Base-by-base conservation (phyloP, 495 filamentous ascomycete species). In the Penicillium malachiteum region DNA sequence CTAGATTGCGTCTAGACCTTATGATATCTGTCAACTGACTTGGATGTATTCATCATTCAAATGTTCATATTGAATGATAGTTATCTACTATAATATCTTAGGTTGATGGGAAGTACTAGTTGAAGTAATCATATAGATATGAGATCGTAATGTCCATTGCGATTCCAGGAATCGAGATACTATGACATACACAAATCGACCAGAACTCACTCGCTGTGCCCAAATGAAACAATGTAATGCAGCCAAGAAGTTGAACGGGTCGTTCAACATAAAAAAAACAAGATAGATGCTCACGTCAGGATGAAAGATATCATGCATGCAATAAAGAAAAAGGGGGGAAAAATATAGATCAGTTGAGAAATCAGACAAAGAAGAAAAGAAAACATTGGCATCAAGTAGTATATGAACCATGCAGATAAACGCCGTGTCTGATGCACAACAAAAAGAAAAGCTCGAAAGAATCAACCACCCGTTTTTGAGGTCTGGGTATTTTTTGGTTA, bases 151-250 rank as follows among this genome's bases (percentile, higher is more conserved):
- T 67, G 56, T 65, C 54, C 56, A 65, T 65, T 62, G 59, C 54
- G 43, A 54, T 52, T 62, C 57, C 56, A 17, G 47, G 55, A 56
- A 50, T 39, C 44, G 38, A 49, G 42, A 63, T 56, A 58, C 58
- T 62, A 63, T 55, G 62, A 63, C 65, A 67, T 67, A 65, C 56
- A 65, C 41, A 31, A 46, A 65, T 58, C 59, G 46, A 55, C 60
- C 63, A 66, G 53, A 66, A 68, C 63, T 66, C 64, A 70, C 62
- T 66, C 71, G 71, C 71, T 75, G 67, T 69, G 64, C 67, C 62
- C 58, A 62, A 54, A 52, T 57, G 41, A 62, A 67, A 64, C 35
- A 65, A 64, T 69, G 62, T 67, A 70, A 59, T 67, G 65, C 54
- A 54, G 56, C 64, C 21, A 21, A 65, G 49, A 56, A 14, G n/a